Base-by-base conservation (phyloP, 345 rosid species). In the Eucalyptus marginata region DNA sequence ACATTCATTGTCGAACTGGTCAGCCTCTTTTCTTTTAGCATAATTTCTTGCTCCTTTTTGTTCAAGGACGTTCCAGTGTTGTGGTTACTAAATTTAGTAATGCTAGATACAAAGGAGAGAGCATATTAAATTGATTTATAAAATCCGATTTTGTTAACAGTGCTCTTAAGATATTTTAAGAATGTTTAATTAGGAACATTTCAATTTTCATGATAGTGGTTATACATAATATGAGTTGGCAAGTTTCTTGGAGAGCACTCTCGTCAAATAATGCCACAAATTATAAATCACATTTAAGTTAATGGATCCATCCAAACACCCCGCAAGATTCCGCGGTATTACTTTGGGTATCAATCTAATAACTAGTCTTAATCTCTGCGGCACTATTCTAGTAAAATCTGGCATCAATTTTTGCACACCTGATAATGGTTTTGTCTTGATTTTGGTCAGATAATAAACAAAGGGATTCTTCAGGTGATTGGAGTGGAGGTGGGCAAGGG, bases 401-500 rank as follows among this genome's bases (percentile, higher is more conserved):
- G 17, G 20, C 76, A n/a, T n/a, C 76, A 64, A 64, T 64, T 68
- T 16, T 68, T 33, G 80, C 44, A 9, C 44, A 5, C 22, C 80
- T 9, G 44, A 33, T 33, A 1, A 5, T 10, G 43, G 52, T 36
- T 51, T 68, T 87, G 76, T 49, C 13, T 47, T 8, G 79, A 6
- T 79, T 46, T 90, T 89, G 88, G 90, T 54, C 96, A 95, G 99
- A 97, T 96, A 87, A 66, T 96, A 66, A 92, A 95, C 93, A 96
- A 90, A 90, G 98, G 97, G 86, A 90, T 96, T 88, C 98, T 96
- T 29, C 89, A 97, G 91, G 87, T 93, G 56, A 95, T 96, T 86
- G 97, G 99, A 25, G 94, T 97, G 83, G 98, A 97, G 2, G 86
- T 96, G 87, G 99, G 99, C 20, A 96, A 95, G 91, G 99, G 99